Conservation (phyloP, 2,329 filamentous ascomycete genomes). For the Dothideomycetes sp. region DNA sequence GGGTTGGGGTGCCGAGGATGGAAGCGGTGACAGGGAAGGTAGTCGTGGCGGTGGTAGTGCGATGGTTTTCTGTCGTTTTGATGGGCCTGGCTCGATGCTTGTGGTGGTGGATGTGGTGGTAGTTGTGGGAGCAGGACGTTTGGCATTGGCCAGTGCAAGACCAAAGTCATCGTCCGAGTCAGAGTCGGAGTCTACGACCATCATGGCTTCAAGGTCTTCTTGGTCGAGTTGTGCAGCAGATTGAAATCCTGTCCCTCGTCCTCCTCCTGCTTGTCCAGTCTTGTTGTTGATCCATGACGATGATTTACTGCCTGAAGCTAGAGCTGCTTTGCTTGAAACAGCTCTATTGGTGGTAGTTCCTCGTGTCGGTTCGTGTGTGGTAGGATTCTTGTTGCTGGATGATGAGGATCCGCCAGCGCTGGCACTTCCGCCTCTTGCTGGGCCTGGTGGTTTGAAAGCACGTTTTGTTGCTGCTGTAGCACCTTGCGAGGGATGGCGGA, state of each 20-base stretch:
- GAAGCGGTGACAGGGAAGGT: constrained; percentile 3
- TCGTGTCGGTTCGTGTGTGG: neutral
- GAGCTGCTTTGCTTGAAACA: neutral
- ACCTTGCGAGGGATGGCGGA: constrained; percentile 9
- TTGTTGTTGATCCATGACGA: neutral
- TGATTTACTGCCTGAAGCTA: neutral
- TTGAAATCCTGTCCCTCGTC: too few relatives aligned
- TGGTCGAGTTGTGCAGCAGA: constrained; percentile 1
- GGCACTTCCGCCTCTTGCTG: neutral
- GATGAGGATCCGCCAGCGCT: constrained; percentile 2
- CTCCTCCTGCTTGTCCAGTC: neutral
- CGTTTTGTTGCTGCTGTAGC: constrained; percentile 11
- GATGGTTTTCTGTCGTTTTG: constrained; percentile 8
- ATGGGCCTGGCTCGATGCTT: neutral
- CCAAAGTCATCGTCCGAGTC: neutral
- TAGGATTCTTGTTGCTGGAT: neutral
- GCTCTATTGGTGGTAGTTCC: neutral
- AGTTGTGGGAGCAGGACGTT: neutral
- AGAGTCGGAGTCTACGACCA: constrained; percentile 2
- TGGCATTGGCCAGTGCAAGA: neutral
- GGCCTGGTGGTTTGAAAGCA: constrained; percentile 5
- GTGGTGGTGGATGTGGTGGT: too few relatives aligned
- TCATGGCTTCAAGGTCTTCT: constrained; percentile 3
- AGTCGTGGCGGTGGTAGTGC: neutral
- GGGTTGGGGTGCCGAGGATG: neutral